Base-by-base conservation (phyloP, 1,284 basidiomycete genomes). In the Heterobasidion irregulare region DNA sequence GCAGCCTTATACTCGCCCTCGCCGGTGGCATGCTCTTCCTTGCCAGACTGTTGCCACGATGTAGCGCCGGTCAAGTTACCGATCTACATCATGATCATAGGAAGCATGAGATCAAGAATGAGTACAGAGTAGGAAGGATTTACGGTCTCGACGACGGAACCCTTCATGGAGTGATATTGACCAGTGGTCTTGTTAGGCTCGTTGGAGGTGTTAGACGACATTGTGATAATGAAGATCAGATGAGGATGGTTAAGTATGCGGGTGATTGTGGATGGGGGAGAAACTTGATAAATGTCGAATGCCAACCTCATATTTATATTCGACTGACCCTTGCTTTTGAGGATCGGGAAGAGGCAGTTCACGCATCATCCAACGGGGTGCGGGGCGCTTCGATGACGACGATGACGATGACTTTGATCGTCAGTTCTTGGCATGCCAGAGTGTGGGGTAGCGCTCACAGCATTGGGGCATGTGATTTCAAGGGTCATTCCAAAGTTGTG, bases 1-100 rank as follows among this genome's bases (percentile, higher is more conserved):
- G 80, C 80, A 16, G 76, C 77, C 36, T 78, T 78, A 65, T 77
- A 75, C 62, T 84, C 82, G 15, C 73, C 74, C 67, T 89, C 86
- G 54, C 87, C 86, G 56, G 73, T 67, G 50, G 75, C 74, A 65
- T 88, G 86, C 64, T 86, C 83, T 58, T 88, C 75, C 62, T 82
- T 81, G 16, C 86, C 86, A 45, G 80, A 70, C 60, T 76, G 66
- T 63, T 50, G 48, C 56, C 53, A 57, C 12, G 56, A 43, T 38
- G 48, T 38, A 15, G 56, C 56, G 35, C 56, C 56, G 26, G 56
- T 54, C 16, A 52, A 15, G 53, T 54, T 57, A 34, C 56, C 56
- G 46, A 54, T 52, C 49, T 49, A 53, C n/a, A 38, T 70, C 47
- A 32, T 48, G n/a, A 13, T 15, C 8, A 48, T 18, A 19, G 47